Evolutionary conservation across 768 basidiomycete species (phyloP).

Genomic region (Boletus huronensis): DNA sequence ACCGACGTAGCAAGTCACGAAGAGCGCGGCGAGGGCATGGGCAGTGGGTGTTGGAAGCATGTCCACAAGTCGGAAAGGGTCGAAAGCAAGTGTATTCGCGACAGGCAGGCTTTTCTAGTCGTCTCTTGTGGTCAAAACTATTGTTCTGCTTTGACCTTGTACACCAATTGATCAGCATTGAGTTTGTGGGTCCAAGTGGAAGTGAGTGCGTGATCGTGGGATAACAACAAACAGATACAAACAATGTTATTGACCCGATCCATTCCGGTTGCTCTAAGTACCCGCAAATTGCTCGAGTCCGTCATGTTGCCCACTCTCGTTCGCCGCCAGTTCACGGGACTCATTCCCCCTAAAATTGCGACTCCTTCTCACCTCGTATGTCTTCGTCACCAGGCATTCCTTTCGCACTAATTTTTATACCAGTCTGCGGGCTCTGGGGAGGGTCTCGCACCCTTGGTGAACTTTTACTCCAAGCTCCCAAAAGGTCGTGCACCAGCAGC

Average conservation of each 20-base stretch:
- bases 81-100: slow-evolving; percentile 1
- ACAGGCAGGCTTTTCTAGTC: slow-evolving; percentile 13
- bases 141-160: slow-evolving; percentile 10
- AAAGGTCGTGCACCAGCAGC: slow-evolving; percentile 74
- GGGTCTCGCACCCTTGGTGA: slow-evolving; percentile 79
- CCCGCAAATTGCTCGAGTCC: slow-evolving; percentile 5
- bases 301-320: slow-evolving; percentile 81
- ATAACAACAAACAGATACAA: slow-evolving; percentile 16
- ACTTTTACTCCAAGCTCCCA: slow-evolving; percentile 96
- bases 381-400: background rate
- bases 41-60: slow-evolving; percentile 37
- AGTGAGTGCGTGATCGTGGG: slow-evolving; percentile 16
- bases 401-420: slow-evolving; percentile 9
- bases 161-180: background rate
- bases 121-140: slow-evolving; percentile 7
- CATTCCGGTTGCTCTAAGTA: slow-evolving; percentile 15
- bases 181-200: slow-evolving; percentile 15
- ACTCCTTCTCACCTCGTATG: slow-evolving; percentile 82
- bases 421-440: slow-evolving; percentile 81
- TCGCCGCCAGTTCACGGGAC: slow-evolving; percentile 78
- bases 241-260: slow-evolving; percentile 14
- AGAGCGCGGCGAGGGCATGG: slow-evolving; percentile 53
- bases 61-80: slow-evolving; percentile 1
- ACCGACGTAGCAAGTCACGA: slow-evolving; percentile 73
- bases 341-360: slow-evolving; percentile 95